Base-by-base conservation (phyloP, 139 green algal genomes). In the Pseudopediastrum boryanum region DNA sequence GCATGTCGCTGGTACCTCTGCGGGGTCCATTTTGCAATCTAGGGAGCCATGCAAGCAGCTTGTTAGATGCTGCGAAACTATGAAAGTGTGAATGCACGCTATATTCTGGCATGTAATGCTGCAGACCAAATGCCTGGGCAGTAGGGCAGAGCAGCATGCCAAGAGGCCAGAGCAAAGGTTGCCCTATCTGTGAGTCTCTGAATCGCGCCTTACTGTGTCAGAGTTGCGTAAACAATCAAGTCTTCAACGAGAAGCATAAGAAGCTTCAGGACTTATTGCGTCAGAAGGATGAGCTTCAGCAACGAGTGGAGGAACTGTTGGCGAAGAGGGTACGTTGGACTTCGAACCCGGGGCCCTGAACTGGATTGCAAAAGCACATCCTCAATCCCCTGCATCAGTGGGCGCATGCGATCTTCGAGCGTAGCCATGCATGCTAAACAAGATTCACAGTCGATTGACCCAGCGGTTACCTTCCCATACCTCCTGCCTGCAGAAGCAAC, bases 141-240 rank as follows among this genome's bases (percentile, higher is more conserved):
- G n/a, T n/a, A n/a, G n/a, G n/a, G n/a, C n/a, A n/a, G n/a, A n/a
- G n/a, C n/a, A n/a, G n/a, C n/a, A n/a, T n/a, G n/a, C n/a, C n/a
- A n/a, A n/a, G 48, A 58, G 48, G 54, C 54, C 54, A 23, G 7
- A 19, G 12, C 10, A 12, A 31, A 8, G 59, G 23, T n/a, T 77
- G 70, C 13, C 50, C 50, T 12, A n/a, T 66, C 3, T 81, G 74
- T 27, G 56, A 41, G 25, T 46, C 74, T 9, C 43, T 3, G 35
- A 81, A 81, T 4, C 43, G 61, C 29, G 74, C 31, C 23, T 81
- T 81, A 29, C 38, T 64, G 0, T 81, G 74, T 38, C 44, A 35
- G 4, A 29, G 21, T 21, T 81, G 74, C 41, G 59, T 81, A n/a
- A 74, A 81, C 43, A 65, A 58, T 9, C 54, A 81, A 7, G 19